phyloP scores from a whole-genome alignment of 2,329 filamentous ascomycete genomes.

The Tolypocladium amazonense region DNA sequence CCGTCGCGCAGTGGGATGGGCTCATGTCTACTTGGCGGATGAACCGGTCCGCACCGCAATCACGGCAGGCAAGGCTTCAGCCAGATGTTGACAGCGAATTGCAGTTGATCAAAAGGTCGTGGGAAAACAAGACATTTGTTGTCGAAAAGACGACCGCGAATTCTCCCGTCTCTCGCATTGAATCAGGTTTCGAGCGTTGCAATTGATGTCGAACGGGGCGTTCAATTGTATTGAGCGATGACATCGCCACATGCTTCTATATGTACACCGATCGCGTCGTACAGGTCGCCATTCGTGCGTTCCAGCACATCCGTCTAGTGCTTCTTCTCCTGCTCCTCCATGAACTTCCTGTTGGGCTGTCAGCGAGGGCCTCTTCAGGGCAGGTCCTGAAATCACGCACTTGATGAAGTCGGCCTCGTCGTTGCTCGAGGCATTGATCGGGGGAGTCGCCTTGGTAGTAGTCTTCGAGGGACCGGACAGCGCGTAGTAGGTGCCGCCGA shows the following conservation, averaged over 20 bases:
- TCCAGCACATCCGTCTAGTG: conserved; percentile 16
- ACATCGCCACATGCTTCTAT: conserved; percentile 8
- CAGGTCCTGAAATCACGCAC: conserved; percentile 30
- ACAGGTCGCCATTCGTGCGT: conserved; percentile 11
- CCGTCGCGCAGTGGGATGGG: not conserved
- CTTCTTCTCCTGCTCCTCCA: conserved; percentile 31
- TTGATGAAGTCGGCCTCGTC: conserved; percentile 58
- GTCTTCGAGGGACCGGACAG: conserved; percentile 33
- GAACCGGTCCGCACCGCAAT: not conserved
- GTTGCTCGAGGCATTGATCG: conserved; percentile 51
- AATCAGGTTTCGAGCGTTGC: too few relatives aligned
- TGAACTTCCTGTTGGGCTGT: conserved; percentile 24
- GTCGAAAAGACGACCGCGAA: not conserved
- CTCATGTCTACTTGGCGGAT: not conserved
- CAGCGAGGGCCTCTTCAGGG: conserved; percentile 9
- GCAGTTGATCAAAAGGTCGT: not conserved
- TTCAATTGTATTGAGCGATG: not conserved
- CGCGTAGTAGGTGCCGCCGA: conserved; percentile 35
- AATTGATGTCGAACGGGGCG: not conserved
- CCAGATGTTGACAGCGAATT: not conserved
- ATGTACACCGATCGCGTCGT: conserved; percentile 22
- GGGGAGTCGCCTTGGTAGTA: conserved; percentile 36
- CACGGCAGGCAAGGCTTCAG: not conserved
- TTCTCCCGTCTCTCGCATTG: too few relatives aligned
- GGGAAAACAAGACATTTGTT: too few relatives aligned